Base-by-base conservation (phyloP, 768 basidiomycete genomes). In the Mycena amicta region DNA sequence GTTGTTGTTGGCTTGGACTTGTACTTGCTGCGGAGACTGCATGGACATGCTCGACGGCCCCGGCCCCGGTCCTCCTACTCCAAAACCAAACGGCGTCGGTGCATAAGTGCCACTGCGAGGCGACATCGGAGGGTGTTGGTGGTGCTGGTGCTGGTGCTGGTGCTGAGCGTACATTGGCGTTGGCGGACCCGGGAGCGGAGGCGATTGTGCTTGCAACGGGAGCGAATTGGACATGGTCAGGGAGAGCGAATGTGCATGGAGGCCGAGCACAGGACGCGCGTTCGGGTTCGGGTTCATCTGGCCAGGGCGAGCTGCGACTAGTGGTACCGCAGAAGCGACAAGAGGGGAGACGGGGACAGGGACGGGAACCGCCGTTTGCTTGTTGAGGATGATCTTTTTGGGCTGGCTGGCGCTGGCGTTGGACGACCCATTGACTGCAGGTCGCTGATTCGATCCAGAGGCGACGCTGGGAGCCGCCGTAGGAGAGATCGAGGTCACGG, bases 351-450 rank as follows among this genome's bases (percentile, higher is more conserved):
- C 60, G 28, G 68, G 54, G 39, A 72, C 57, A 58, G 77, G 70
- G 18, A 69, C 54, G 16, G 61, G 41, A 29, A 29, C 47, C 20
- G 70, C 52, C 16, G 69, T 53, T 16, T 74, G 68, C 71, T 87
- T 37, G 8, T 37, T 89, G 67, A 74, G 82, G 66, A 80, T 74
- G 55, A 80, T 82, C 78, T 89, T 90, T 81, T 89, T 90, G 41
- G 76, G 72, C 46, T 79, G 68, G 16, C 80, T 77, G 60, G n/a
- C n/a, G n/a, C n/a, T n/a, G n/a, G n/a, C n/a, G n/a, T n/a, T n/a
- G n/a, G n/a, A n/a, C n/a, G n/a, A n/a, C n/a, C n/a, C n/a, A n/a
- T 80, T 82, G 37, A 74, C 77, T 33, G 78, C 78, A 28, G 78
- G 77, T 31, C 77, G 80, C 59, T 75, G 80, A 45, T 78, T 71